These are phyloP conservation scores for Ogataea glucozyma DNA, from an alignment of 805 yeast species.

Conservation along the genomic window DNA sequence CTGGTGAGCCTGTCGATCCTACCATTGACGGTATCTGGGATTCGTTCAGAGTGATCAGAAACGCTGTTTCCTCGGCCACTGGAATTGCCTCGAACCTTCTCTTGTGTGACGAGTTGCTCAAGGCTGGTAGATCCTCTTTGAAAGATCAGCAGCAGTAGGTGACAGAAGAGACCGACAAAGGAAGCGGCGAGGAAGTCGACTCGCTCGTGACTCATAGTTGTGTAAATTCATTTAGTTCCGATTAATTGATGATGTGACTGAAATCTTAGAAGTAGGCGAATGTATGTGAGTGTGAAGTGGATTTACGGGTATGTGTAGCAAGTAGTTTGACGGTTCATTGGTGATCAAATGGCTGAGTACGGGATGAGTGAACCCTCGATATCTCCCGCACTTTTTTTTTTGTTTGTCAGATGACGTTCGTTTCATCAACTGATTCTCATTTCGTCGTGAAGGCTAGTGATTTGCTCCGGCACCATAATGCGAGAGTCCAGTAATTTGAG, in stretches of 20 bases:
- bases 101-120: slow-evolving; percentile 91
- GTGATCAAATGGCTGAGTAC: no score
- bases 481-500: no score
- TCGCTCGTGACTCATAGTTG: background rate
- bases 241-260: no score
- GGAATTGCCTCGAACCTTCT: slow-evolving; percentile 92
- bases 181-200: background rate
- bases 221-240: background rate
- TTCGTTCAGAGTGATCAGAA: slow-evolving; percentile 89
- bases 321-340: no score
- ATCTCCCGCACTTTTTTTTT: background rate
- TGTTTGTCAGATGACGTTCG: background rate
- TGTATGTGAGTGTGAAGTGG: no score
- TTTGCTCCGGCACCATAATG: no score
- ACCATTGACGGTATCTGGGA: slow-evolving; percentile 95
- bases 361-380: no score
- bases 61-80: slow-evolving; percentile 87
- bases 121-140: slow-evolving; percentile 94
- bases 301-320: no score
- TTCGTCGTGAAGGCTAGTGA: no score
- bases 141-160: slow-evolving; percentile 41
- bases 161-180: background rate
- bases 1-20: slow-evolving; percentile 97
- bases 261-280: no score
- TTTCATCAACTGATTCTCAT: no score